A percentile compares a stretch with the other conserved stretches of the same genome.
phyloP scores from a whole-genome alignment of 257 asterid species.

The Solanum gracilifrons region DNA sequence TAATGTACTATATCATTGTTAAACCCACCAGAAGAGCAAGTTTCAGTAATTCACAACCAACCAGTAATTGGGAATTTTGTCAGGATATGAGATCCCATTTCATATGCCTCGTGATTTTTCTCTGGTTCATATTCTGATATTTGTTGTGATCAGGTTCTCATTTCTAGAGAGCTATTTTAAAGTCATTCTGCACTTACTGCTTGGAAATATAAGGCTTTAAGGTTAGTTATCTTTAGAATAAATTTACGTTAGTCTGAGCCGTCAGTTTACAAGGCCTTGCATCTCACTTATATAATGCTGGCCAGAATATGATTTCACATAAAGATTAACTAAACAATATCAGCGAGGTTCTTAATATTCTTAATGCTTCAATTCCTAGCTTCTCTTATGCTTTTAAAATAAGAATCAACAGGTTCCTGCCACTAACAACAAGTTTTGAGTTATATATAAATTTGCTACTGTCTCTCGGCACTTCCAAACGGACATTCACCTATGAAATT shows the following conservation, averaged over 20 bases:
- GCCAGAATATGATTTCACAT: neutral
- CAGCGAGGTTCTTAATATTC: neutral
- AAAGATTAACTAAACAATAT: neutral
- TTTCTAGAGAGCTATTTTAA: neutral
- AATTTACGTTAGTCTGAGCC: neutral
- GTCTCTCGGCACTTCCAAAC: neutral
- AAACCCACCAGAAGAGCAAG: neutral
- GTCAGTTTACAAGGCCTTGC: neutral
- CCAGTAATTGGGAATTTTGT: neutral
- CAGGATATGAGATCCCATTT: neutral
- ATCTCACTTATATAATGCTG: neutral
- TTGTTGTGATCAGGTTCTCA: neutral
- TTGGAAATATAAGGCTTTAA: neutral
- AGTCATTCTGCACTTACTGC: neutral
- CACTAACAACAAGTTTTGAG: neutral
- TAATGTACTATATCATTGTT: neutral
- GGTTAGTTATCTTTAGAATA: neutral
- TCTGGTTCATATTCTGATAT: neutral
- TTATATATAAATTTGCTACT: neutral
- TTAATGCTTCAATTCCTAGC: neutral
- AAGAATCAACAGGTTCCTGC: neutral
- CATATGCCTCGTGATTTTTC: neutral
- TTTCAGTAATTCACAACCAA: neutral
- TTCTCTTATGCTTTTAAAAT: neutral
- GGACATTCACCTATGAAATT: neutral